phyloP scores from a whole-genome alignment of 768 basidiomycete genomes.

The Pleurotus salmoneostramineus region DNA sequence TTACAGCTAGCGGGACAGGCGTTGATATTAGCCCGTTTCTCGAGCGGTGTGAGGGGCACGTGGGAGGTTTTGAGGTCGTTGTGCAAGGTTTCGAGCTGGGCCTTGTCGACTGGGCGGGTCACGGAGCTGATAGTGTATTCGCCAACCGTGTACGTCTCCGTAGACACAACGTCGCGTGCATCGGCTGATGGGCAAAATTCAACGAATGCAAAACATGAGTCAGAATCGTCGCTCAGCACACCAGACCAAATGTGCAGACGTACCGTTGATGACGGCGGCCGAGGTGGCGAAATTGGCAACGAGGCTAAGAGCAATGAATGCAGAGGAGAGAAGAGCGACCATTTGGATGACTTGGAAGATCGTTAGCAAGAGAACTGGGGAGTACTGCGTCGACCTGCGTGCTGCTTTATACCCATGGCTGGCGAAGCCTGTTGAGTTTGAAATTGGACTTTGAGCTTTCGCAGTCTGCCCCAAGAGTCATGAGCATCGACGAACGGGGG shows the following conservation, averaged over 20 bases:
- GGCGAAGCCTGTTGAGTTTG: too few species aligned
- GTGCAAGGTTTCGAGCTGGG: not conserved
- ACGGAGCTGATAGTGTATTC: not conserved
- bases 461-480: too few species aligned
- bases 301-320: not conserved
- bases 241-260: too few species aligned
- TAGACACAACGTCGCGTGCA: not conserved
- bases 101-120: not conserved
- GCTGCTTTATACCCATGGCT: too few species aligned
- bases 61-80: not conserved
- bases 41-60: not conserved
- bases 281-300: not conserved
- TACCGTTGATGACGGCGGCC: not conserved
- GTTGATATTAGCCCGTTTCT: not conserved
- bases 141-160: not conserved
- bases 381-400: too few species aligned
- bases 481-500: too few species aligned
- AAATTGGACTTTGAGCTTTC: too few species aligned
- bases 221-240: not conserved
- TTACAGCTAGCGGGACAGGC: not conserved
- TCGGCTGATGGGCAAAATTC: not conserved
- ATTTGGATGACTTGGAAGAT: too few species aligned
- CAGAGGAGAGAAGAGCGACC: not conserved
- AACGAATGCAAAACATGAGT: not conserved
- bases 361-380: too few species aligned